Base-by-base conservation (phyloP, 768 basidiomycete species). In the Lanmaoa pseudosensibilis region DNA sequence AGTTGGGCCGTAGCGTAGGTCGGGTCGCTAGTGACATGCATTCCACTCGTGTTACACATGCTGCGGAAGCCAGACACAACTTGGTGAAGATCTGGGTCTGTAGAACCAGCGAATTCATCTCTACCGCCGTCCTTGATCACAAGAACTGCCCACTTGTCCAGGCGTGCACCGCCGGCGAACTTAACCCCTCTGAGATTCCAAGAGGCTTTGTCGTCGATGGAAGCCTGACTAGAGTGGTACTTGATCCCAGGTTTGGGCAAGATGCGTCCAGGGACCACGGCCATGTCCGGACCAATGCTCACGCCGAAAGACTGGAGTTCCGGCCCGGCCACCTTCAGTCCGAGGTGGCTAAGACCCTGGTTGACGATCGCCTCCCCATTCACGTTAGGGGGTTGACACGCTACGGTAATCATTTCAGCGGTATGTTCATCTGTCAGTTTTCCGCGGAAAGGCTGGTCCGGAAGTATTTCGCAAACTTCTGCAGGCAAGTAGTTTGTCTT, bases 111-210 rank as follows among this genome's bases (percentile, higher is more conserved):
- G 60, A 92, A 92, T 64, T 92, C 89, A 41, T 83, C 81, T n/a
- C 81, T 66, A 49, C 77, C 78, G 13, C 79, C 75, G 59, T 91
- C 90, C 54, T 77, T 73, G 60, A 93, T 83, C 41, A 90, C 73
- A 15, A 93, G 73, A 12, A 91, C 85, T 2, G 78, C 81, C 88
- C 89, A 91, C 23, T 80, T 81, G 23, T 75, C 74, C 47, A 93
- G 69, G 15, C 63, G 70, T 8, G 76, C 83, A 11, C 88, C 87
- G 25, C 67, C 71, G 3, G 82, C 73, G 64, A 92, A 92, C 61
- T 80, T 83, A 78, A 72, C 77, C 43, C 79, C 77, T 46, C 80
- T 71, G 46, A 84, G 65, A 57, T 84, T 83, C 81, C 81, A 83
- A 46, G 78, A 76, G 33, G 81, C 82, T 47, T 64, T 71, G 1